Base-by-base conservation (phyloP, 441 rosid species). In the Bruguiera hainesii region DNA sequence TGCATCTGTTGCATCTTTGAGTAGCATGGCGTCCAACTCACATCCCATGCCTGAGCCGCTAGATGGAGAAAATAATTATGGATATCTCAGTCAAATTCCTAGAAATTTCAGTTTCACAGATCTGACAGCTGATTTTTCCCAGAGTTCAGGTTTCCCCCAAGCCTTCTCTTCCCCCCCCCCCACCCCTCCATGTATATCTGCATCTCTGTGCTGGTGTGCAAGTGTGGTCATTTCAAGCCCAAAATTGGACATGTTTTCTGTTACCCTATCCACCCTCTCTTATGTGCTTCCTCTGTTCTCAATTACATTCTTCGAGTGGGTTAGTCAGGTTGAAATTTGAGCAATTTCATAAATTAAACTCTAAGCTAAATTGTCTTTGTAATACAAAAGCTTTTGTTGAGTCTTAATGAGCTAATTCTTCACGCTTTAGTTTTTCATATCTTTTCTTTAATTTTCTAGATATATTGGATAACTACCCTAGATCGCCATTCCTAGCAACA, bases 61-160 rank as follows among this genome's bases (percentile, higher is more conserved):
- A 73, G 98, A 90, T 73, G 83, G 88, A 37, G 98, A 89, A 73
- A 68, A 80, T 70, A 39, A 39, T 39, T 39, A 39, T 39, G 48
- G 48, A 39, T 39, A 39, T 39, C 48, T 39, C 16, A 39, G 48
- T 39, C 48, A 39, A 39, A 39, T 96, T 71, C 92, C 98, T 75
- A 81, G 89, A 59, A 87, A 70, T 80, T 89, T 96, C 85, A 96
- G 99, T 77, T 92, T 92, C 42, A 92, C 99, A 69, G 99, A 92
- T 84, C 75, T 96, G 73, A 80, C 98, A 4, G 96, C 98, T 6
- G 94, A 91, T 71, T 95, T 87, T 77, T 79, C 91, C 15, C 96
- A 90, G 75, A 89, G 91, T 83, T 87, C 98, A 84, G 99, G 98
- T 96, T 66, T 30, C 2, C 39, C 16, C 5, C 57, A 53, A 20